Percentiles rank a stretch among this genome's conserved stretches.
Conservation (phyloP, 306 rosid genomes). For the Acmispon strigosus region DNA sequence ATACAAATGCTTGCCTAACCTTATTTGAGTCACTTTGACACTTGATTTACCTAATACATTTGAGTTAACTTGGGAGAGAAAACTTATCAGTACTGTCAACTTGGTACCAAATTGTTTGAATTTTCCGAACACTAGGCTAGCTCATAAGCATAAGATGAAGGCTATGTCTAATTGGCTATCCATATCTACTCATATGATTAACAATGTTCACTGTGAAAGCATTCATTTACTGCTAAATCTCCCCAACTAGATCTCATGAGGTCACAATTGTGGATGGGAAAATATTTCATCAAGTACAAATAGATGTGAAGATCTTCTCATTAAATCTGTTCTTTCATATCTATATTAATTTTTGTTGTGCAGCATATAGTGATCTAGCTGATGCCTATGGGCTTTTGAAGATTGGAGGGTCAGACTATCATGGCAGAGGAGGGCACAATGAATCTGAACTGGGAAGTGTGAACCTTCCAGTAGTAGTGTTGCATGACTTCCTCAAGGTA, state of each 20-base stretch:
- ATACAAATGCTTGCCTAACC: neutral
- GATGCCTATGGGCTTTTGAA: slow-evolving; percentile 68
- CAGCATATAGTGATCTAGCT: slow-evolving; percentile 86
- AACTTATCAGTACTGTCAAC: neutral
- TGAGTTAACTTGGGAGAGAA: neutral
- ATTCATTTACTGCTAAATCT: neutral
- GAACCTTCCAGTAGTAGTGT: slow-evolving; percentile 69
- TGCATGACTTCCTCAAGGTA: slow-evolving; percentile 66
- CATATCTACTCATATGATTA: neutral
- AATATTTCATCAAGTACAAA: neutral
- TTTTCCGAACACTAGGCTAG: neutral
- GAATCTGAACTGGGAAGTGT: slow-evolving; percentile 93
- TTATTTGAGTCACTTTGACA: neutral
- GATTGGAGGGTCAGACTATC: slow-evolving; percentile 96
- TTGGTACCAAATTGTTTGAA: neutral
- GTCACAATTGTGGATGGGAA: neutral
- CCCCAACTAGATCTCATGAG: neutral
- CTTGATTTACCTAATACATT: neutral
- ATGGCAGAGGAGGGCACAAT: slow-evolving; percentile 73
- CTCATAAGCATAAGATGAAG: neutral
- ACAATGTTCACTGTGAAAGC: neutral
- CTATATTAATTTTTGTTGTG: neutral
- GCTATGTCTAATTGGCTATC: no score
- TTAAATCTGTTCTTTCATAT: neutral
- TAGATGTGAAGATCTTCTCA: neutral